Conservation (phyloP, 2,329 filamentous ascomycete genomes). For the Fusarium sp. region DNA sequence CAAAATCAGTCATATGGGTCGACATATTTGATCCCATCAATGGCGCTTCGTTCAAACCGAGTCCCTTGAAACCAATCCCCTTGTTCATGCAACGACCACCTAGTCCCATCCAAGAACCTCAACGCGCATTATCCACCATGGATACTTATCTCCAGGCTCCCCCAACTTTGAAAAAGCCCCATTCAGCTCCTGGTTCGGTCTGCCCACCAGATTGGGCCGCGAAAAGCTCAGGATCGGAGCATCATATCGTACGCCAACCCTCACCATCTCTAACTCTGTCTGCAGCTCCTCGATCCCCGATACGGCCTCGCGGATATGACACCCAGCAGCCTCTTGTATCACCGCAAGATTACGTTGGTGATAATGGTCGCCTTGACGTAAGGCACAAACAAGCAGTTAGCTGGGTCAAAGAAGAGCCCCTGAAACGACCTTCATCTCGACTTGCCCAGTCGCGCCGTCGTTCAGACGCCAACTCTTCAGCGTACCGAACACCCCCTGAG, state of each 20-base stretch:
- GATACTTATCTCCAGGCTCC: conserved; percentile 35
- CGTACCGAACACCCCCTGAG: conserved; percentile 53
- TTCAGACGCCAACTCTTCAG: conserved; percentile 45
- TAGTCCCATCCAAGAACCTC: conserved; percentile 27
- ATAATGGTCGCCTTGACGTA: conserved; percentile 21
- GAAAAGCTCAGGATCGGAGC: not conserved
- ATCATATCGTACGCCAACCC: conserved; percentile 1
- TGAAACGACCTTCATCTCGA: conserved; percentile 58
- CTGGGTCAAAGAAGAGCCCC: conserved; percentile 56
- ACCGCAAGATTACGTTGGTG: conserved; percentile 10
- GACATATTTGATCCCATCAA: conserved; percentile 66
- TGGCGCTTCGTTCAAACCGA: conserved; percentile 63
- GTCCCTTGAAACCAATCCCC: conserved; percentile 67
- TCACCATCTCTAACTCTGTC: conserved; percentile 10
- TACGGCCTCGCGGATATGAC: conserved; percentile 9
- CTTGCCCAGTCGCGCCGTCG: conserved; percentile 40
- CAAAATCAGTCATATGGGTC: conserved; percentile 63
- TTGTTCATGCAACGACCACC: conserved; percentile 59
- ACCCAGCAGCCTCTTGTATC: not conserved
- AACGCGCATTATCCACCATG: conserved; percentile 18
- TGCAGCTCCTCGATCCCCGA: conserved; percentile 3
- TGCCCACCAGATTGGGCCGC: conserved; percentile 10
- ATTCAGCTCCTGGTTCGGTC: conserved; percentile 17
- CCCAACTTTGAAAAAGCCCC: conserved; percentile 14
- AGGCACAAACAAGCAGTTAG: conserved; percentile 36